These are phyloP conservation scores for Anisodus tanguticus DNA, from an alignment of 257 asterid species.

Conservation along the genomic window DNA sequence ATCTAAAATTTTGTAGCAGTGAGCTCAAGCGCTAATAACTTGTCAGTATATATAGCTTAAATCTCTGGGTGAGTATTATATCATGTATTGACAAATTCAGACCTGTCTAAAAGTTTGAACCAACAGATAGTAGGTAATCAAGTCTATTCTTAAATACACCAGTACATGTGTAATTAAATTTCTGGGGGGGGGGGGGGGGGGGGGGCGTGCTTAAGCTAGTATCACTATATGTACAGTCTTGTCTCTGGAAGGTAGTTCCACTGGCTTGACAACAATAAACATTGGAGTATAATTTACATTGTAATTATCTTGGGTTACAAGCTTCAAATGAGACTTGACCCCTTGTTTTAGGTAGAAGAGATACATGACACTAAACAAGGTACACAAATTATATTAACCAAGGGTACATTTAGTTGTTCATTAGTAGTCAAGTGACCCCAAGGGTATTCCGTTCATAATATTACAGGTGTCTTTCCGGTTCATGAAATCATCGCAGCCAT, in stretches of 20 bases:
- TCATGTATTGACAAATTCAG: too few species aligned
- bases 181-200: too few species aligned
- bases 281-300: constrained; percentile 26
- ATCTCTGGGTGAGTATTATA: background rate
- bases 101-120: too few species aligned
- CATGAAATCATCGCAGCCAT: constrained; percentile 54
- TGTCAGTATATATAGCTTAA: background rate
- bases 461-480: constrained; percentile 55
- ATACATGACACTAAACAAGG: constrained; percentile 30
- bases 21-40: background rate
- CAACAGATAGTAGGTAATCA: too few species aligned
- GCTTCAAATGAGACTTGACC: constrained; percentile 30
- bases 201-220: background rate
- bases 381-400: constrained; percentile 24
- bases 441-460: constrained; percentile 61
- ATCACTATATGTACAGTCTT: background rate
- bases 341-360: background rate
- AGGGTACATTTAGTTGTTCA: background rate
- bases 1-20: background rate
- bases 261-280: background rate
- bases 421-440: constrained; percentile 70
- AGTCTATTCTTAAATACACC: background rate
- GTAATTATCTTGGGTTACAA: constrained; percentile 30
- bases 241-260: background rate
- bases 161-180: too few species aligned